Conservation (phyloP, 306 rosid species). For the Hippophae tibetana region DNA sequence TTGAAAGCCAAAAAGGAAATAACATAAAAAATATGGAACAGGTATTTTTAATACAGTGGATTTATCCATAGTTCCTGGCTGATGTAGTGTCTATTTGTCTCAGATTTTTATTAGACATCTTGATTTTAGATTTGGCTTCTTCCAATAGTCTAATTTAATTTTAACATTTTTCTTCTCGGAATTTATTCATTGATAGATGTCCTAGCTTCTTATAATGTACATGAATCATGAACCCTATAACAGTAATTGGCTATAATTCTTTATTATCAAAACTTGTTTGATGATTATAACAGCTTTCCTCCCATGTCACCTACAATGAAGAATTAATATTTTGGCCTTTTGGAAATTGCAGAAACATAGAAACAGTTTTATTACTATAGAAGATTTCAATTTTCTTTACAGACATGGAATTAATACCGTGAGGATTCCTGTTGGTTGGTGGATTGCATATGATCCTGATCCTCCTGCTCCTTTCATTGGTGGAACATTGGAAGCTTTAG, state of each 20-base stretch:
- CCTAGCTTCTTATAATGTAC: neutral
- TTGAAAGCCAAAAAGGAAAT: neutral
- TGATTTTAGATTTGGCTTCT: too few species aligned
- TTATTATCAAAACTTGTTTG: neutral
- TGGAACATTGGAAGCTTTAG: constrained; percentile 81
- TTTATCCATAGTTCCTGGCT: too few species aligned
- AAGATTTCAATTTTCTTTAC: constrained; percentile 71
- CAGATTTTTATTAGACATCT: too few species aligned
- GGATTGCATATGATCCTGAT: constrained; percentile 96
- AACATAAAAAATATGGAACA: too few species aligned
- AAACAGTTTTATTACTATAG: constrained; percentile 59
- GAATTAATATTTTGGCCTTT: constrained; percentile 19
- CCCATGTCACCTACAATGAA: neutral
- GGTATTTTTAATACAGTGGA: too few species aligned
- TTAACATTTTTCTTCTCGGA: neutral
- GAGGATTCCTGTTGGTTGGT: constrained; percentile 97
- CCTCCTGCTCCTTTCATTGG: constrained; percentile 86
- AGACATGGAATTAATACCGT: constrained; percentile 85
- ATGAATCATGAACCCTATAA: neutral
- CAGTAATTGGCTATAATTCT: neutral
- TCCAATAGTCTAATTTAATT: neutral
- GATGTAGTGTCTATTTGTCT: too few species aligned
- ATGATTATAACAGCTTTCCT: constrained; percentile 2
- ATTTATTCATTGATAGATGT: constrained; percentile 4
- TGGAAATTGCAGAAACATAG: constrained; percentile 70